Base-by-base conservation (phyloP, 345 rosid genomes). In the Trapa bicornis region DNA sequence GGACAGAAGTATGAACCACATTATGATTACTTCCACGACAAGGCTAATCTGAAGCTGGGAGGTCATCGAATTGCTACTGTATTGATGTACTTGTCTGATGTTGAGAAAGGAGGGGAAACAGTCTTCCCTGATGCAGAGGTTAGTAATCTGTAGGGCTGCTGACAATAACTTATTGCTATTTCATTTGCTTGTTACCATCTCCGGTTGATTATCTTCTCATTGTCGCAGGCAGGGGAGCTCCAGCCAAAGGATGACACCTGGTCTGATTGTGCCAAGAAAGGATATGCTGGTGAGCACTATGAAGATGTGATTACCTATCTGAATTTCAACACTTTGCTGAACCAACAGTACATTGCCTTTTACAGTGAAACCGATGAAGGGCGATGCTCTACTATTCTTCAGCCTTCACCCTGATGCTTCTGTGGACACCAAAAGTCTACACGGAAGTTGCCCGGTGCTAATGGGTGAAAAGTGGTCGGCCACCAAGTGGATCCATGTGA, bases 401-500 rank as follows among this genome's bases (percentile, higher is more conserved):
- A 91, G 88, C 76, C 99, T 91, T 42, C 95, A 80, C 66, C 97
- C 78, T 0, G 82, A 94, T 66, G 86, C 88, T 64, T 81, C 88
- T 5, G 77, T 88, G 1, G 99, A 94, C 72, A 0, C 71, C 8
- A 64, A 35, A 42, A 94, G 97, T 73, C 75, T 94, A 79, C 99
- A 94, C 10, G 93, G 89, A 50, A 91, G 99, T 72, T 94, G 99
- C 77, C 97, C 97, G 0, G 99, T 91, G 68, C 70, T 87, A 1
- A 83, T 91, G 77, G 97, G 99, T 29, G 97, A 94, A 92, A 94
- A 94, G 72, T 91, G 97, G 97, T 91, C 97, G 43, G 97, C 96
- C 29, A 94, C 99, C 35, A 89, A 80, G 84, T 94, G 99, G 99
- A 91, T 94, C 77, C 99, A 94, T 64, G 96, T 89, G 60, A 79